Base-by-base conservation (phyloP, 768 basidiomycete genomes). In the Scleroderma bovista region DNA sequence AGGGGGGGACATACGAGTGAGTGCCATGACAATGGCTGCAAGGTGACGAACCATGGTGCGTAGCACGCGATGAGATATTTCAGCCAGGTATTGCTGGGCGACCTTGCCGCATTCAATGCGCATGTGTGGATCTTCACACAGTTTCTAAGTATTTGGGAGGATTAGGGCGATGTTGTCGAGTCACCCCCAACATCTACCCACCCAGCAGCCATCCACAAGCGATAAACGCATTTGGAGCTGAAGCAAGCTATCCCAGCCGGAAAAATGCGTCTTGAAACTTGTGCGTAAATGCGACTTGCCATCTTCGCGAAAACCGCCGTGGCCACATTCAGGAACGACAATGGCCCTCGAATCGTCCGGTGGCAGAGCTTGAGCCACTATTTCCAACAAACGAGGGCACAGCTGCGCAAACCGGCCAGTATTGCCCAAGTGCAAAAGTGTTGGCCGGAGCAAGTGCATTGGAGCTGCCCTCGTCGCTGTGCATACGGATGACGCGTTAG, bases 1-100 rank as follows among this genome's bases (percentile, higher is more conserved):
- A 32, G 39, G n/a, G n/a, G n/a, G n/a, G 46, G 33, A 66, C 77
- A 16, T 52, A 84, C 83, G 55, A 42, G 71, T 67, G 12, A 86
- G 67, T 39, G 70, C 56, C 31, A 62, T 51, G 37, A 72, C 62
- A 24, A 78, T 70, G 23, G 80, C 77, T 16, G 63, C 57, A 29
- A 84, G 63, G 58, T 86, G 82, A 34, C 78, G 77, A 23, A 86
- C 69, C 43, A 86, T 62, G 15, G 76, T 76, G 16, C 76, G 73
- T 46, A 83, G 64, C 22, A 80, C 64, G 17, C 75, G 72, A 55
- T 78, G 74, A 29, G 79, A 81, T 23, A 87, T 77, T 6, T 56
- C 56, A 47, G 68, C 73, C 51, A 84, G 68, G 23, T 83, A 69
- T 34, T 51, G 53, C 54, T 76, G 76, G 2, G 82, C 82, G 24